Conservation (phyloP, 345 rosid genomes). For the Punica granatum region DNA sequence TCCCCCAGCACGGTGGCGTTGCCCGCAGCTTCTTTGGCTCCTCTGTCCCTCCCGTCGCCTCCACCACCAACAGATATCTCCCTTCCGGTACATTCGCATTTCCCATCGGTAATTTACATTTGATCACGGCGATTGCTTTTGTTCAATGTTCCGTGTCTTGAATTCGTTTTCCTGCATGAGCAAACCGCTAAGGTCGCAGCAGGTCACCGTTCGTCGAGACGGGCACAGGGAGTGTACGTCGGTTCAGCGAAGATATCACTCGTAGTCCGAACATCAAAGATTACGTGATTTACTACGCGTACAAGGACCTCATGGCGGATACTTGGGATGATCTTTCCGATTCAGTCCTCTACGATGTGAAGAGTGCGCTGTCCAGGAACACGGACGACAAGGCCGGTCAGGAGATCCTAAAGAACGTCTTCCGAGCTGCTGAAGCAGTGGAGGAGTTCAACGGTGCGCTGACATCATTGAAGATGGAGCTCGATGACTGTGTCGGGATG, state of each 20-base stretch:
- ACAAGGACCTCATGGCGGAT: slow-evolving; percentile 81
- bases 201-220: slow-evolving; percentile 24
- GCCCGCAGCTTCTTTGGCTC: slow-evolving; percentile 10
- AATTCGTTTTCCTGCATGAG: background rate
- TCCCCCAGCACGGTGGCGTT: slow-evolving; percentile 6
- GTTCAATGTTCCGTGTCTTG: background rate
- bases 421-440: slow-evolving; percentile 77
- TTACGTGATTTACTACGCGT: slow-evolving; percentile 36
- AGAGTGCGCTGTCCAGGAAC: slow-evolving; percentile 46
- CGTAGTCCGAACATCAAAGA: slow-evolving; percentile 66
- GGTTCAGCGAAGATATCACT: slow-evolving; percentile 49
- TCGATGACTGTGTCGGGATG: slow-evolving; percentile 72
- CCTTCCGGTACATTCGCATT: slow-evolving; percentile 12
- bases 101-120: background rate
- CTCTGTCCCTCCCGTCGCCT: background rate
- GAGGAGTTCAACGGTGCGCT: slow-evolving; percentile 70
- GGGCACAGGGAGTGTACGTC: slow-evolving; percentile 41
- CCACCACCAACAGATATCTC: background rate
- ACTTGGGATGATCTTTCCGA: slow-evolving; percentile 69
- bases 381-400: slow-evolving; percentile 68
- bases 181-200: slow-evolving; percentile 27
- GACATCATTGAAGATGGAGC: slow-evolving; percentile 64
- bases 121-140: background rate
- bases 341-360: slow-evolving; percentile 36
- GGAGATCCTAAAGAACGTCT: slow-evolving; percentile 59